Evolutionary conservation across 2,329 filamentous ascomycete genomes (phyloP).

Genomic region (Cercospora sp.): DNA sequence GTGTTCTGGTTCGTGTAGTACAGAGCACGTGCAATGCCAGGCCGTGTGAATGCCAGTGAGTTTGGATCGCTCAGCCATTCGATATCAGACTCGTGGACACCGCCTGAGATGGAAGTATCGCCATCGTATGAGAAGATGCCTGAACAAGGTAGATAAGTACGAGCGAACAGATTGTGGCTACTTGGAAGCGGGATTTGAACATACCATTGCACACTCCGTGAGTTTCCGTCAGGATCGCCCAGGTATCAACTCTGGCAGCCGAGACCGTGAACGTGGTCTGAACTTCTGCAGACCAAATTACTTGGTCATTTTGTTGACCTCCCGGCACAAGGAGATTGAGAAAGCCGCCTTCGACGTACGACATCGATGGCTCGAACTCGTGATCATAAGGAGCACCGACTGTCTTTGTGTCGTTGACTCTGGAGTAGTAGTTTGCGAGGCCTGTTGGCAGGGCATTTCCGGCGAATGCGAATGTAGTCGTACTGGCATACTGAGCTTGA

Average conservation of each 20-base stretch:
- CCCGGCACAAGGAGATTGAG: slow-evolving; percentile 22
- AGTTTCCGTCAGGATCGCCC: slow-evolving; percentile 21
- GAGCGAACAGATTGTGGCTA: not conserved
- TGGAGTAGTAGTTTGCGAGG: not conserved
- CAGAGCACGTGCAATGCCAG: slow-evolving; percentile 13
- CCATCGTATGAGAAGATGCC: slow-evolving; percentile 28
- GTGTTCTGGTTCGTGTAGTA: slow-evolving; percentile 24
- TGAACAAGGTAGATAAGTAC: not conserved
- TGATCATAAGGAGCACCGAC: slow-evolving; percentile 2
- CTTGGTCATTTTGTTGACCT: slow-evolving; percentile 12
- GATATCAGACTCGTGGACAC: slow-evolving; percentile 27
- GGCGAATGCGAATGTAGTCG: slow-evolving; percentile 15
- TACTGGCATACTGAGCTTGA: slow-evolving; percentile 12
- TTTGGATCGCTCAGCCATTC: slow-evolving; percentile 29
- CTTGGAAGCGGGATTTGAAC: too few species aligned
- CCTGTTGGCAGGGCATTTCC: slow-evolving; percentile 13
- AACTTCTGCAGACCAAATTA: slow-evolving; percentile 20
- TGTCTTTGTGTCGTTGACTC: not conserved
- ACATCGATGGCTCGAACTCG: slow-evolving; percentile 8
- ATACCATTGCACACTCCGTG: slow-evolving; percentile 22
- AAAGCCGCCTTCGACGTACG: slow-evolving; percentile 16
- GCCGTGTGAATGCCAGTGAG: slow-evolving; percentile 11
- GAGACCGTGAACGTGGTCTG: slow-evolving; percentile 19
- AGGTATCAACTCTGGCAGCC: slow-evolving; percentile 22
- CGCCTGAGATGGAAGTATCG: slow-evolving; percentile 18